Conservation (phyloP, 208 protist species). For the Leishmania major region DNA sequence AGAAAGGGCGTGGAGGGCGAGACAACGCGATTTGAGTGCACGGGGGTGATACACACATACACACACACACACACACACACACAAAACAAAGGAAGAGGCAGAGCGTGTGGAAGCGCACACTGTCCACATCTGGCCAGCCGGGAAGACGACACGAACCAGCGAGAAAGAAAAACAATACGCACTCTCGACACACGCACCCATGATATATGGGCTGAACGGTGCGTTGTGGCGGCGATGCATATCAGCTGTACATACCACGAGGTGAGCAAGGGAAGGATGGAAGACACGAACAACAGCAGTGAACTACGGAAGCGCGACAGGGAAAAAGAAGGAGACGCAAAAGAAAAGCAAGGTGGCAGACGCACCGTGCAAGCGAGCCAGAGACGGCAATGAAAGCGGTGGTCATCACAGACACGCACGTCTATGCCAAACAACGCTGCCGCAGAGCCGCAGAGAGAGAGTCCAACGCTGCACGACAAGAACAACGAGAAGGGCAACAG, state of each 20-base stretch:
- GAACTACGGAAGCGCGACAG: background rate
- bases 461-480: background rate
- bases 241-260: background rate
- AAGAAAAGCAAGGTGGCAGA: slow-evolving; percentile 2
- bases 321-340: background rate
- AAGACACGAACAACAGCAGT: background rate
- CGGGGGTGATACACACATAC: background rate
- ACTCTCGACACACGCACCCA: background rate
- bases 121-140: background rate
- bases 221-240: background rate
- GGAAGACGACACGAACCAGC: background rate
- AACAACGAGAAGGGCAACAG: background rate
- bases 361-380: slow-evolving; percentile 1
- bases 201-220: background rate
- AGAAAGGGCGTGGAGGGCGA: background rate
- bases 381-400: slow-evolving; percentile 12
- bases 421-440: background rate
- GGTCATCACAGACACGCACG: background rate
- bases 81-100: slow-evolving; percentile 6
- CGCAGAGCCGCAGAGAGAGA: background rate
- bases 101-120: background rate
- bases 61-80: background rate
- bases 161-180: background rate
- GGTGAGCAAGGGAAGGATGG: background rate
- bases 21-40: background rate